Evolutionary conservation across 2,329 filamentous ascomycete genomes (phyloP), one percentile per base, ranked within the genome.

Genomic region (Akanthomyces uredinophilus): DNA sequence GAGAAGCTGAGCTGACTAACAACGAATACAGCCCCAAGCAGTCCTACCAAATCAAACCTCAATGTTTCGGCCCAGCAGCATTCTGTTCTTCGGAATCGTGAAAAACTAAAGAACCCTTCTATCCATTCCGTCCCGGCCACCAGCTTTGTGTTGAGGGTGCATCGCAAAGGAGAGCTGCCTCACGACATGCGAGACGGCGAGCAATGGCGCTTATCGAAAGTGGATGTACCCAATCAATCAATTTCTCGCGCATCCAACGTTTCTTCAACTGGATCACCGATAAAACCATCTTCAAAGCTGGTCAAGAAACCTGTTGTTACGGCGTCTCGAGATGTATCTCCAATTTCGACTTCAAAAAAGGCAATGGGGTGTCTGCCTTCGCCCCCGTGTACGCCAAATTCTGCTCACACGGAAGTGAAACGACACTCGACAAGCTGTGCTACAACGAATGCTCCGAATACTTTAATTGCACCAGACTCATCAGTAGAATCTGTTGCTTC

Each of bases 141-240:
- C 7, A 59, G 56, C 22, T n/a, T 51, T 32, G 56, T 59, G 14
- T 27, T 59, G 35, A 59, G 56, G 35, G 46, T 59, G 4, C 56
- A 51, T 41, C 56, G 27, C 10, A 24, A 59, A 5, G n/a, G 18
- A 16, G 56, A 51, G 20, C 3, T 24, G 24, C n/a, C 24, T 7
- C 4, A 32, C 5, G 13, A 7, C 18, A 18, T 24, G 20, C 35
- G 56, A n/a, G 47, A 59, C 2, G 47, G 16, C 18, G 46, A 41
- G 14, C 16, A 29, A 11, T 22, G 18, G 22, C 22, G 24, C 14
- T 22, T 29, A 22, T 29, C 32, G 13, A 43, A 43, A 51, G 20
- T n/a, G n/a, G 56, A 41, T 22, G n/a, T 14, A 18, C 35, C 37
- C 27, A 43, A 32, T 22, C 35, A 43, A 51, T 41, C 56, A 43